Conservation (phyloP, 2,329 filamentous ascomycete species). For the Curvularia eragrostidis region DNA sequence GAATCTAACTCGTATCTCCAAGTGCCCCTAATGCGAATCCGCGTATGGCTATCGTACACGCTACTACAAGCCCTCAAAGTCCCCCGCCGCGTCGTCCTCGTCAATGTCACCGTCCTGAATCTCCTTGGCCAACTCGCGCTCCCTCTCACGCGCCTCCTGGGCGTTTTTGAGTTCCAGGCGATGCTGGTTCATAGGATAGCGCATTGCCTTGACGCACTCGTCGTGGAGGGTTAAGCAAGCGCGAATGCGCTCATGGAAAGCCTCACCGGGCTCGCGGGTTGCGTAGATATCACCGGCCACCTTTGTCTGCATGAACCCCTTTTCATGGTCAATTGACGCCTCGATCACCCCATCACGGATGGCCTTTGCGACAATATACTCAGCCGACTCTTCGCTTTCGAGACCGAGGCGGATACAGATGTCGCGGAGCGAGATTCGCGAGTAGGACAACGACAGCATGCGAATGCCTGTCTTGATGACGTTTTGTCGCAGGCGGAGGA, state of each 20-base stretch:
- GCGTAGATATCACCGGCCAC: constrained; percentile 95
- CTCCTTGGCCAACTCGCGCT: constrained; percentile 97
- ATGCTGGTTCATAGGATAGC: constrained; percentile 99
- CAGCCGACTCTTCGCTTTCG: constrained; percentile 94
- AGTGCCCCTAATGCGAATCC: constrained; percentile 32
- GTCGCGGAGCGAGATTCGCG: constrained; percentile 92
- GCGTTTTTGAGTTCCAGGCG: constrained; percentile 96
- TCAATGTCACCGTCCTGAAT: constrained; percentile 98
- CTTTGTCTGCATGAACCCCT: constrained; percentile 98
- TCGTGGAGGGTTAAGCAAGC: constrained; percentile 93
- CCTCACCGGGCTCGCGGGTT: constrained; percentile 92
- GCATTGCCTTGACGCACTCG: constrained; percentile 99
- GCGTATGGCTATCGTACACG: constrained; percentile 31
- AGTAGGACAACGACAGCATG: constrained; percentile 99
- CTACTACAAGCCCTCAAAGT: constrained; percentile 89
- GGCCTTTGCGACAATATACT: constrained; percentile 99
- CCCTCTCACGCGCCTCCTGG: constrained; percentile 94
- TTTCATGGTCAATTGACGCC: constrained; percentile 90
- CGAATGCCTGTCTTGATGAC: constrained; percentile 99
- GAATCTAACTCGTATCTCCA: constrained; percentile 16
- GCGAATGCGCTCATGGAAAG: constrained; percentile 94
- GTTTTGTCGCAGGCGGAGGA: constrained; percentile 93
- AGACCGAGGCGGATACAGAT: constrained; percentile 95
- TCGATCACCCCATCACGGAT: constrained; percentile 98
- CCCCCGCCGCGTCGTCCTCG: constrained; percentile 92